These are phyloP conservation scores for Vigna nakashimae DNA, from an alignment of 306 rosid genomes.

Conservation along the genomic window DNA sequence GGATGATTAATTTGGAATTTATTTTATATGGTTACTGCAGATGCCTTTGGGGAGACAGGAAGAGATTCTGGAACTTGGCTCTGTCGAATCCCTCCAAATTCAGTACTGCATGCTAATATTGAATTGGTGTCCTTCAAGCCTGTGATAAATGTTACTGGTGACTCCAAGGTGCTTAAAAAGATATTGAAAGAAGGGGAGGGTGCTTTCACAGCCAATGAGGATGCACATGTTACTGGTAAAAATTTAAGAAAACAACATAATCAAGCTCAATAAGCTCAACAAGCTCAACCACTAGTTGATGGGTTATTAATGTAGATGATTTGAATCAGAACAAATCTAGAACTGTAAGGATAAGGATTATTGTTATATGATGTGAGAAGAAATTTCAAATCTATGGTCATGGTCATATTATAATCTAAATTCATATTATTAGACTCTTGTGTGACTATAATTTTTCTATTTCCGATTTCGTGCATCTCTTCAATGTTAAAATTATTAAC, in stretches of 20 bases:
- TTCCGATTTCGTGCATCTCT: conserved; percentile 20
- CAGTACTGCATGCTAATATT: conserved; percentile 60
- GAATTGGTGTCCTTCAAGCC: conserved; percentile 74
- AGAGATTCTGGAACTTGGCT: conserved; percentile 53
- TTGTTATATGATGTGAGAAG: not conserved
- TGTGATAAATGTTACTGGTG: conserved; percentile 72
- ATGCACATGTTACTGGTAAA: conserved; percentile 64
- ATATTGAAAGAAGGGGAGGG: conserved; percentile 72
- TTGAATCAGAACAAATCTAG: conserved; percentile 26
- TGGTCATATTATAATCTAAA: not conserved
- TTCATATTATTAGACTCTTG: conserved; percentile 1
- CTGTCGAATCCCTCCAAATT: conserved; percentile 53
- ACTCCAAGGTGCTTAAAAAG: conserved; percentile 71
- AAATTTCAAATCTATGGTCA: conserved; percentile 20
- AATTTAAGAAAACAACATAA: conserved; percentile 40
- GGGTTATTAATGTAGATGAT: conserved; percentile 15
- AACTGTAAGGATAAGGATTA: not conserved
- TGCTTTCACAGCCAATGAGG: conserved; percentile 62
- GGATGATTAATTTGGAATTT: conserved; percentile 37
- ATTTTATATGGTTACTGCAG: conserved; percentile 46
- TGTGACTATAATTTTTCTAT: not conserved
- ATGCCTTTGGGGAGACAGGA: conserved; percentile 63
- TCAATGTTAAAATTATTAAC: conserved; percentile 1
- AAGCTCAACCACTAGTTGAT: conserved; percentile 2
- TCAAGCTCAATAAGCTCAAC: conserved; percentile 10